phyloP scores from a whole-genome alignment of 306 rosid species.

The Vigna trinervia region DNA sequence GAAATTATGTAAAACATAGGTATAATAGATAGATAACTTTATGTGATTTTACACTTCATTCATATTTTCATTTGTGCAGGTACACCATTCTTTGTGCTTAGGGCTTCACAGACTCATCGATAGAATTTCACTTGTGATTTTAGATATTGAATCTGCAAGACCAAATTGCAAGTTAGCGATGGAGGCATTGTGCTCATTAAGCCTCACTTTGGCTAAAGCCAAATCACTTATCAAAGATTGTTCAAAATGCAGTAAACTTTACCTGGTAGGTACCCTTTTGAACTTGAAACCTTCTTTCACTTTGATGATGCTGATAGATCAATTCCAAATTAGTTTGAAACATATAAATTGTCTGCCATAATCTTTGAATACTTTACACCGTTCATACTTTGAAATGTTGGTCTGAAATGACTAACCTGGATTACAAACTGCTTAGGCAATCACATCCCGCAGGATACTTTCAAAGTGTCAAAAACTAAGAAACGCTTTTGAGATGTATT shows the following conservation, averaged over 20 bases:
- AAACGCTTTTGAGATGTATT: constrained; percentile 46
- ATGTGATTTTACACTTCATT: not conserved
- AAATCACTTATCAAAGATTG: constrained; percentile 53
- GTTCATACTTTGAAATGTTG: not conserved
- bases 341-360: constrained; percentile 13
- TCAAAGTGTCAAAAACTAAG: constrained; percentile 59
- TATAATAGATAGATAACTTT: not conserved
- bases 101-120: constrained; percentile 56
- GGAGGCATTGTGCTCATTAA: constrained; percentile 55
- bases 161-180: constrained; percentile 59
- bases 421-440: constrained; percentile 53
- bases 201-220: constrained; percentile 57
- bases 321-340: constrained; percentile 16
- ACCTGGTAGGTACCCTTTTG: constrained; percentile 61
- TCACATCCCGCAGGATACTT: constrained; percentile 52
- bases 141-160: constrained; percentile 58
- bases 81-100: constrained; percentile 56
- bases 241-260: constrained; percentile 67
- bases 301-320: not conserved
- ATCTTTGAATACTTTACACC: not conserved
- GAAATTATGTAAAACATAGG: not conserved
- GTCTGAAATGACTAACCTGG: constrained; percentile 19
- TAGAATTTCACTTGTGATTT: constrained; percentile 48
- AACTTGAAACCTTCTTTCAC: not conserved
- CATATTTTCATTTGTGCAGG: constrained; percentile 47